A percentile compares a stretch with the other conserved stretches of the same genome.
Conservation (phyloP, 768 basidiomycete species). For the Hypholoma sublateritium region DNA sequence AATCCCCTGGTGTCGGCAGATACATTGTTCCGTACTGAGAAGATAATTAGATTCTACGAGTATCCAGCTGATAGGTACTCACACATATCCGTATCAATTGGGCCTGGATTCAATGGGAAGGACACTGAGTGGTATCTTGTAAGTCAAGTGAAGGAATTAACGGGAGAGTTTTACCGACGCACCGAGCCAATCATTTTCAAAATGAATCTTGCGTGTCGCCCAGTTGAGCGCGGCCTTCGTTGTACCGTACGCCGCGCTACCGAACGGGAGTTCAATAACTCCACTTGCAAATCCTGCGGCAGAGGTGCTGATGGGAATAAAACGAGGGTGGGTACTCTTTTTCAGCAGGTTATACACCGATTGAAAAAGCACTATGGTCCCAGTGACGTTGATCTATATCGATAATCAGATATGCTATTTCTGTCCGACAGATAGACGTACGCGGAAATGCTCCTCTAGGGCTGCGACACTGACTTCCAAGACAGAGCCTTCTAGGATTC, state of each 20-base stretch:
- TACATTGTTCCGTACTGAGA: not conserved
- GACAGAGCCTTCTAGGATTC: not conserved
- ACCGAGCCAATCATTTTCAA: conserved; percentile 7
- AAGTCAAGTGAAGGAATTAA: not conserved
- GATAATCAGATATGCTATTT: too few species aligned
- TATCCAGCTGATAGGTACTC: too few species aligned
- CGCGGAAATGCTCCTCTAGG: not conserved
- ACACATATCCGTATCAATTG: not conserved
- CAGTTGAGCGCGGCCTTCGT: conserved; percentile 5
- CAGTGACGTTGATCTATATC: not conserved
- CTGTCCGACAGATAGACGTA: not conserved
- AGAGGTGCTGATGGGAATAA: not conserved
- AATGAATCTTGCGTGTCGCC: conserved; percentile 3
- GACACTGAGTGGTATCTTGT: not conserved
- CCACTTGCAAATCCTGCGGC: not conserved
- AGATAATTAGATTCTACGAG: too few species aligned
- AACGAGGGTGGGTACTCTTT: conserved; percentile 2
- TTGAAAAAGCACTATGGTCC: conserved; percentile 6
- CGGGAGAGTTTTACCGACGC: not conserved
- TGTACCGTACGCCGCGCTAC: not conserved
- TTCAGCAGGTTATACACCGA: not conserved
- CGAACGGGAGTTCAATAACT: not conserved
- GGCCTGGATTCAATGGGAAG: not conserved
- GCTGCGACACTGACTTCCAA: not conserved
- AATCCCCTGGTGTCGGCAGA: not conserved